Percentiles rank a stretch among this genome's conserved stretches.
phyloP scores from a whole-genome alignment of 1,139 yeast species.

The Nematodospora anomalae region DNA sequence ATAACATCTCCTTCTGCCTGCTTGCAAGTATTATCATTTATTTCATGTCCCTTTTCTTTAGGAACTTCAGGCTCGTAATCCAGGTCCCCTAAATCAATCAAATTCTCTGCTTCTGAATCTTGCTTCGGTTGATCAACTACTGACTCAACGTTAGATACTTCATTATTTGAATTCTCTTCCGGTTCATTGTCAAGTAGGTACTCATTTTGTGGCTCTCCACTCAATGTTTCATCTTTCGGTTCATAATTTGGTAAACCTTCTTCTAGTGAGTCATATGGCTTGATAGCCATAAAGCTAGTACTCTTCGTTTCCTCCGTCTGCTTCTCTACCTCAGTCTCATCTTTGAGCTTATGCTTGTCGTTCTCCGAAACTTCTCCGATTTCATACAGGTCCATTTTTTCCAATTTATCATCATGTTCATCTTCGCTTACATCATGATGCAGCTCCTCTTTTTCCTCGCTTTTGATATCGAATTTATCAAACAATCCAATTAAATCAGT shows the following conservation, averaged over 20 bases:
- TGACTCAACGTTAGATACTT: neutral
- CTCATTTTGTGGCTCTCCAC: neutral
- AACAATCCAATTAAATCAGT: constrained; percentile 40
- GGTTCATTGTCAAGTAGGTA: neutral
- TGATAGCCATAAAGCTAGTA: constrained; percentile 17
- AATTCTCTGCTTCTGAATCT: constrained; percentile 1
- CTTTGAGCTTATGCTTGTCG: neutral
- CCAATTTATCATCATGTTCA: constrained; percentile 10
- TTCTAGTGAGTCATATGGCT: constrained; percentile 11
- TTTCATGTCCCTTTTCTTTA: neutral
- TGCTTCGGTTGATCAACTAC: neutral
- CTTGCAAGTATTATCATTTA: neutral
- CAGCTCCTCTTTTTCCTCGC: constrained; percentile 9
- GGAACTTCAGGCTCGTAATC: neutral
- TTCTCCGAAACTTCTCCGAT: constrained; percentile 2
- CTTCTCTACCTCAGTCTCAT: neutral
- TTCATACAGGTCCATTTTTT: constrained; percentile 12
- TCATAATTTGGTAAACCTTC: constrained; percentile 3
- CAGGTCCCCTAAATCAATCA: constrained; percentile 9
- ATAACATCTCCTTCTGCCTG: neutral
- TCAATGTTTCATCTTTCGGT: neutral
- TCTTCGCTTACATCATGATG: constrained; percentile 7
- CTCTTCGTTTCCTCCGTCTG: constrained; percentile 9
- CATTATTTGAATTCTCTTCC: neutral
- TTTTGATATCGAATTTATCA: constrained; percentile 38